Base-by-base conservation (phyloP, 768 basidiomycete genomes). In the Russula earlei region DNA sequence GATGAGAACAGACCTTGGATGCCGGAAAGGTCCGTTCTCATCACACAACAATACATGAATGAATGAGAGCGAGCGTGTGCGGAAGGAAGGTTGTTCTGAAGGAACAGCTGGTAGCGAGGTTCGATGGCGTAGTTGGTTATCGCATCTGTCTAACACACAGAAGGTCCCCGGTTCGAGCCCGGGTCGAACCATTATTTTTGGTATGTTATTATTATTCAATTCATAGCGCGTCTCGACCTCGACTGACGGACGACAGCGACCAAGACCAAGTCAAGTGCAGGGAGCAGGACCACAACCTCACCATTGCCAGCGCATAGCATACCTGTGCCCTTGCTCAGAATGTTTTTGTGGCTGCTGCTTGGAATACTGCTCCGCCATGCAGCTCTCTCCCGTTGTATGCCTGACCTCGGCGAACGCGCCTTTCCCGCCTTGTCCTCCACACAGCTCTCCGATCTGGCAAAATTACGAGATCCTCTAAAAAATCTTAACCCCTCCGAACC, bases 111-210 rank as follows among this genome's bases (percentile, higher is more conserved):
- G n/a, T n/a, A n/a, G n/a, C 17, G 15, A 10, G 59, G 61, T 60
- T 55, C 61, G 79, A 80, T 82, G 80, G 80, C 78, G 80, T 82
- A 82, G 80, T 81, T 81, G 81, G 80, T 81, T 81, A 82, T 82
- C 80, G 78, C 80, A 80, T 82, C 79, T 81, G 80, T 82, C 81
- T 82, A 80, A 82, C 80, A 82, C 61, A 62, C 61, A 62, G 61
- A 62, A 62, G 61, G 61, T 52, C 61, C 61, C 53, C 61, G 52
- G 61, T 62, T 62, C 61, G 61, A 62, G 25, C 61, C 61, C 52
- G 61, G 61, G 62, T 51, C 49, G 58, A 56, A 56, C 17, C 49
- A 58, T 31, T n/a, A 33, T 51, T 55, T 43, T 34, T 42, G 31
- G 4, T 9, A 4, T 46, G 10, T 31, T 14, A 11, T 20, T 11